Base-by-base conservation (phyloP, 2,329 filamentous ascomycete genomes). In the Ilyonectria mors-panacis region DNA sequence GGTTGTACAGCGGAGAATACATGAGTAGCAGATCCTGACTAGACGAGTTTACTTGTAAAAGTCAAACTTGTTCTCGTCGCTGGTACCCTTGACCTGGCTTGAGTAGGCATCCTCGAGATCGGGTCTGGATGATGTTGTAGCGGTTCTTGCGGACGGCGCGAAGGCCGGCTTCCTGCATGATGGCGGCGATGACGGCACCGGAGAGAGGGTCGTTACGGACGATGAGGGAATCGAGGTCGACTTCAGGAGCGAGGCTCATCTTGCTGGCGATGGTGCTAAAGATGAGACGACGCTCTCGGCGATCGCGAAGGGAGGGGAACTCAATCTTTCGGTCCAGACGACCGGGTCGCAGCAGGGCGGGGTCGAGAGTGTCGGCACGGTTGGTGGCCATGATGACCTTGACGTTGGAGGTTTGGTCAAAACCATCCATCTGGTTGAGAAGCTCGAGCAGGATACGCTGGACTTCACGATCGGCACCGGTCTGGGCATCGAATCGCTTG, bases 351-450 rank as follows among this genome's bases (percentile, higher is more conserved):
- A 99, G 89, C 69, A 99, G 88, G 47, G 96, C 96, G 17, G 96
- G 96, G 80, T 99, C 96, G 72, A 99, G 88, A 7, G 96, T 99
- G 82, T 98, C 96, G 73, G 96, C 95, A 80, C 96, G 93, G 86
- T 99, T 99, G 74, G 96, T 99, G 73, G 96, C 96, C 96, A 99
- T 99, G 85, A 99, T 99, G 80, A 99, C 96, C 86, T 99, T 99
- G 83, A 99, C 96, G 82, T 99, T 99, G 81, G 94, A 93, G 0
- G 94, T 97, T 83, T 99, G 96, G 82, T 99, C 96, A 85, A 99
- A 99, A 72, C 96, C 96, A 81, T 99, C 96, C 96, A 99, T 99
- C 84, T 99, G 96, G 85, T 99, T 99, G 71, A 99, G 91, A 73
- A 99, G 86, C 82, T 99, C 96, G 67, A 99, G 91, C 66, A 99